Conservation (phyloP, 2,329 filamentous ascomycete species). For the Nemania serpens region DNA sequence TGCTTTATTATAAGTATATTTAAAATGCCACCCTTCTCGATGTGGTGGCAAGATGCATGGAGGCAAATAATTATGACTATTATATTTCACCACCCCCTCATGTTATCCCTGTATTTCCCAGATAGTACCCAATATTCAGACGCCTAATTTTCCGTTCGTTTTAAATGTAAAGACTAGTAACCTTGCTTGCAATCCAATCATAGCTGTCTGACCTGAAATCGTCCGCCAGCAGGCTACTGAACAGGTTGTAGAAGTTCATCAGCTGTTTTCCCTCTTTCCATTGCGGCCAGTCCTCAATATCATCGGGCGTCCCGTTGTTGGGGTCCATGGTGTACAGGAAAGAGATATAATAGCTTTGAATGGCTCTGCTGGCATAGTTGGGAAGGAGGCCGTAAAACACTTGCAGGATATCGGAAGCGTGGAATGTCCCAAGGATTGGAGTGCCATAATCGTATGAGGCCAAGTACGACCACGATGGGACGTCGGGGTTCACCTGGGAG, state of each 20-base stretch:
- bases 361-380: constrained; percentile 63
- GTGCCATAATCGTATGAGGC: constrained; percentile 72
- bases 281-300: constrained; percentile 42
- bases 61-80: no score
- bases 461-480: constrained; percentile 77
- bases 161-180: constrained; percentile 19
- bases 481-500: constrained; percentile 53
- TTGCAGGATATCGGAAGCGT: constrained; percentile 70
- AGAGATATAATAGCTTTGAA: constrained; percentile 72
- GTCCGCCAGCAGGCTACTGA: constrained; percentile 33
- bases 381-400: constrained; percentile 68
- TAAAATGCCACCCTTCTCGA: no score
- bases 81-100: no score
- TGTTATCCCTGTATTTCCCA: no score
- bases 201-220: constrained; percentile 34
- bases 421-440: constrained; percentile 76
- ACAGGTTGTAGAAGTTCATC: constrained; percentile 36
- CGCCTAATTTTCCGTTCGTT: no score
- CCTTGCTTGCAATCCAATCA: constrained; percentile 29
- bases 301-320: constrained; percentile 56
- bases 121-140: no score
- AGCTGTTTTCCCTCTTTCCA: constrained; percentile 55
- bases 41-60: no score
- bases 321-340: constrained; percentile 75
- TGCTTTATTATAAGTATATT: no score